Evolutionary conservation across 257 asterid genomes (phyloP), one percentile per base, ranked within the genome.

Genomic region (Salvia rosmarinus): DNA sequence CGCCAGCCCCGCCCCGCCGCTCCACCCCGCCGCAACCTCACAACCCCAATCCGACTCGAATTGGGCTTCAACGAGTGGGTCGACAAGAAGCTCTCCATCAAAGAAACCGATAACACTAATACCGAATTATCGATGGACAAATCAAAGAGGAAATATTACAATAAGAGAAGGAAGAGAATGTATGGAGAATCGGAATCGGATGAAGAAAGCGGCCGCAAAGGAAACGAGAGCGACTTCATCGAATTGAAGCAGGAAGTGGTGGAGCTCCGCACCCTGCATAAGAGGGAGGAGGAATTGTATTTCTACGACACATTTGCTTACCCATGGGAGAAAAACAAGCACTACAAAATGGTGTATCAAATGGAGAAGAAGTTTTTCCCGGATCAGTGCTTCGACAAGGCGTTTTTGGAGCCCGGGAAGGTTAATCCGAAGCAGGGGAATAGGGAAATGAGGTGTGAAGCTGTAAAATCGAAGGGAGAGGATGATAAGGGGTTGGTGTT

Each of bases 281-380:
- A 84, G 83, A 85, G 86, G 46, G 98, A 94, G 79, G 96, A 94
- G 35, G 98, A 94, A 61, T 67, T 94, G 91, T 86, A 88, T 78
- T 94, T 91, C 56, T 81, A 94, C 57, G 98, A 94, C 55, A 75
- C 95, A 1, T 91, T 94, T 67, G 91, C 96, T 47, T 94, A 89
- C 67, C 99, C 99, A 0, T 94, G 99, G 99, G 99, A 94, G 82
- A 89, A 94, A 47, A 82, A 91, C 77, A 94, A 91, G 89, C 99
- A 94, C 81, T 91, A 94, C 70, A 94, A 81, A 76, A 94, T 94
- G 99, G 96, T 89, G 10, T 91, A 94, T 82, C 97, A 89, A 56
- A 70, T 94, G 82, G 98, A 94, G 89, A 94, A 94, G 88, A 94
- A 94, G 87, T 89, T 81, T 66, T 94, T 89, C 57, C 99, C 96